These are phyloP conservation scores for Onygenales sp. DNA, from an alignment of 2,329 filamentous ascomycete species.

Conservation along the genomic window DNA sequence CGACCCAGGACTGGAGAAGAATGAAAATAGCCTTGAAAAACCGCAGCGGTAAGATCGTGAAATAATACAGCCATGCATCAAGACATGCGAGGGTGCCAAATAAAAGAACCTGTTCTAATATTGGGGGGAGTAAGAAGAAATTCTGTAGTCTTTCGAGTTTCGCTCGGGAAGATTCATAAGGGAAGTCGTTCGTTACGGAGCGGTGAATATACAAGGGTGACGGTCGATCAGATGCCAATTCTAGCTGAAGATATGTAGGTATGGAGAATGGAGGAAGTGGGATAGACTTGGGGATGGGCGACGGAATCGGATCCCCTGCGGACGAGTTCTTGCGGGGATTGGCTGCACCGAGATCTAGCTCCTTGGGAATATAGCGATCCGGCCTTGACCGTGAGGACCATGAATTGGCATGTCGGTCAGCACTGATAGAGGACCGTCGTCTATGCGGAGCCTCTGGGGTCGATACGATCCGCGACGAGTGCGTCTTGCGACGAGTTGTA, in stretches of 20 bases:
- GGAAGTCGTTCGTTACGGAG: slow-evolving; percentile 48
- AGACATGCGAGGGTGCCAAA: slow-evolving; percentile 88
- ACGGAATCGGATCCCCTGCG: slow-evolving; percentile 23
- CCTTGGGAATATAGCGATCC: slow-evolving; percentile 20
- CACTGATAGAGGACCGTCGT: slow-evolving; percentile 20
- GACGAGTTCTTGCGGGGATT: slow-evolving; percentile 19
- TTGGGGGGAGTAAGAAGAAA: slow-evolving; percentile 71
- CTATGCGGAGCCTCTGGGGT: slow-evolving; percentile 25
- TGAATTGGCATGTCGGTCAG: slow-evolving; percentile 23
- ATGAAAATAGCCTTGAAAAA: slow-evolving; percentile 75
- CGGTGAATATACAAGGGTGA: slow-evolving; percentile 56
- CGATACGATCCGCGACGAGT: slow-evolving; percentile 26
- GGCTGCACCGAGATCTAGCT: slow-evolving; percentile 24
- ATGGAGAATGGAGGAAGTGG: slow-evolving; percentile 55
- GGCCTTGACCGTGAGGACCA: slow-evolving; percentile 26
- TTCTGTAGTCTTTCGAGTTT: slow-evolving; percentile 90
- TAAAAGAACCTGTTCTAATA: slow-evolving; percentile 72
- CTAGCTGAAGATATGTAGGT: slow-evolving; percentile 56
- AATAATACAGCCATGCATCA: slow-evolving; percentile 92
- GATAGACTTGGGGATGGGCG: slow-evolving; percentile 44
- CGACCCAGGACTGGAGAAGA: slow-evolving; percentile 66
- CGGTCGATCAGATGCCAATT: slow-evolving; percentile 51
- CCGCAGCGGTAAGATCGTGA: slow-evolving; percentile 85
- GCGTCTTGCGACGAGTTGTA: background rate
- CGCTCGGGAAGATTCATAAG: slow-evolving; percentile 84